phyloP scores from a whole-genome alignment of 192 early-diverging fungal species.

The Umbelopsis sp. region DNA sequence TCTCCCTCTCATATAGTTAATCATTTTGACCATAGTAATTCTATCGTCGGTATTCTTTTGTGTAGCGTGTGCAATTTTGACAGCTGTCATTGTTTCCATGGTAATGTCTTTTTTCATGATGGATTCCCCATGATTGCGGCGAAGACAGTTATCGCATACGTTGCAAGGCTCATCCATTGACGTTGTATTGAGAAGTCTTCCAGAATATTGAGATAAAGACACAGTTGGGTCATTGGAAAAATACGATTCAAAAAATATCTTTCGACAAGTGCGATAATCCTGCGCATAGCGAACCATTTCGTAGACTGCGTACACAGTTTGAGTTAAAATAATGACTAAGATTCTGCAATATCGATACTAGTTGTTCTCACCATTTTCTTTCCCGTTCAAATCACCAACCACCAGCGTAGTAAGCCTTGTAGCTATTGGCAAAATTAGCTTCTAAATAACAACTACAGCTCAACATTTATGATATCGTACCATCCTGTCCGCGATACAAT shows the following conservation, averaged over 20 bases:
- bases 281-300: slow-evolving; percentile 68
- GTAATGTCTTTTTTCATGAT: slow-evolving; percentile 53
- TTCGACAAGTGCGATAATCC: slow-evolving; percentile 61
- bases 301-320: slow-evolving; percentile 43
- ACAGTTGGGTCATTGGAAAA: slow-evolving; percentile 42
- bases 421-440: slow-evolving; percentile 22
- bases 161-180: slow-evolving; percentile 36
- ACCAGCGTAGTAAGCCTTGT: slow-evolving; percentile 61
- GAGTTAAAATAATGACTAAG: neutral
- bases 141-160: slow-evolving; percentile 52
- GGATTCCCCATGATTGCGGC: slow-evolving; percentile 37
- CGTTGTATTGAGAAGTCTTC: slow-evolving; percentile 30
- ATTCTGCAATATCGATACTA: neutral
- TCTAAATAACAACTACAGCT: no score
- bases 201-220: slow-evolving; percentile 5
- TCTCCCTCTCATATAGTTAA: slow-evolving; percentile 45
- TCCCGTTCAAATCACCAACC: slow-evolving; percentile 60
- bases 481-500: slow-evolving; percentile 69
- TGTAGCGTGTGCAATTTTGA: slow-evolving; percentile 30
- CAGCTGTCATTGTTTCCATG: slow-evolving; percentile 37
- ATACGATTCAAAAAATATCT: slow-evolving; percentile 60
- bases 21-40: slow-evolving; percentile 55
- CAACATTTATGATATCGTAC: slow-evolving; percentile 12
- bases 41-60: slow-evolving; percentile 40
- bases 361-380: slow-evolving; percentile 45